Conservation (phyloP, 2,329 filamentous ascomycete genomes). For the Aspergillus brunneoviolaceus region DNA sequence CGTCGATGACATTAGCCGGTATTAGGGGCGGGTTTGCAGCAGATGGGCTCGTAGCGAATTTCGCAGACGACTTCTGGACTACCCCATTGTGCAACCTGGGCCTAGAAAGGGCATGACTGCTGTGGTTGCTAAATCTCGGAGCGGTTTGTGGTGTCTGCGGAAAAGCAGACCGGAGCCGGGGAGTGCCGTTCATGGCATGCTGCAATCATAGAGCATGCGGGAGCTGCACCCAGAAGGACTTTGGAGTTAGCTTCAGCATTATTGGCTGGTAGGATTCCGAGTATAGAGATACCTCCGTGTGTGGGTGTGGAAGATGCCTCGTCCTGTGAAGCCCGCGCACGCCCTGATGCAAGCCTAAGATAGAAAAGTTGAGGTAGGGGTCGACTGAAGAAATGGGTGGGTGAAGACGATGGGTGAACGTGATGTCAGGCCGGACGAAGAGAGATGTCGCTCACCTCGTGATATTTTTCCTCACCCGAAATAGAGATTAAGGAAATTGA, state of each 20-base stretch:
- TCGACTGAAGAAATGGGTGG: neutral
- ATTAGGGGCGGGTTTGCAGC: conserved; percentile 63
- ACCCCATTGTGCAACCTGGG: conserved; percentile 25
- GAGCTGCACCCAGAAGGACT: conserved; percentile 8
- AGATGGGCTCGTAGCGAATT: conserved; percentile 21
- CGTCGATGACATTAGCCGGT: conserved; percentile 77
- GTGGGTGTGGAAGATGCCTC: neutral
- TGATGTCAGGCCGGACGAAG: neutral
- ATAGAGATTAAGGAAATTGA: too few relatives aligned
- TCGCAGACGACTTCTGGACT: conserved; percentile 25
- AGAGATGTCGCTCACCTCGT: too few relatives aligned
- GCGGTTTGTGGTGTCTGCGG: conserved; percentile 68
- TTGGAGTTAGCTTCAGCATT: neutral
- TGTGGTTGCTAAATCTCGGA: conserved; percentile 37
- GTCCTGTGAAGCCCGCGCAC: neutral
- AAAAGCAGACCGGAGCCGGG: conserved; percentile 77
- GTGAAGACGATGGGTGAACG: neutral
- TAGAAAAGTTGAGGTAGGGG: neutral
- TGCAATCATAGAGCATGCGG: conserved; percentile 29
- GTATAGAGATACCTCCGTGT: neutral
- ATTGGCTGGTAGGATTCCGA: neutral
- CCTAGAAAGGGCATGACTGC: conserved; percentile 25
- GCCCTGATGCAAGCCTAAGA: neutral
- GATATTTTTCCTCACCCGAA: too few relatives aligned
- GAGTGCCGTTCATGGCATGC: conserved; percentile 80